These are phyloP conservation scores for Paecilomyces niveus DNA, from an alignment of 2,329 filamentous ascomycete genomes.

Conservation along the genomic window DNA sequence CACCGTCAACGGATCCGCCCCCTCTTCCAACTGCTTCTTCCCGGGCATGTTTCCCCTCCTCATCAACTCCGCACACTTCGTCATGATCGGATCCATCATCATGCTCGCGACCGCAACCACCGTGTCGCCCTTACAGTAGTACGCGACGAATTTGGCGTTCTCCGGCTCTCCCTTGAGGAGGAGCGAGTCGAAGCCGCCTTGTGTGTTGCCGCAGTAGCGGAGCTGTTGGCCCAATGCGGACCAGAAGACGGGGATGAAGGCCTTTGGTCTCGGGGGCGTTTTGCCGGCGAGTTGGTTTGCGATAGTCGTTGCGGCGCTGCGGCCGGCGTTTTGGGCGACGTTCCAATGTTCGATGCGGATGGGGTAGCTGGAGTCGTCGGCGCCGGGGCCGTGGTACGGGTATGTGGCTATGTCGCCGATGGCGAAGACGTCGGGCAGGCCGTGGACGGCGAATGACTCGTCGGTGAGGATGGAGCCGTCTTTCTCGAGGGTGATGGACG, in stretches of 20 bases:
- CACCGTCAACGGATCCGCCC: slow-evolving; percentile 35
- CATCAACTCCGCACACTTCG: slow-evolving; percentile 79
- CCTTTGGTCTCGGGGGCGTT: slow-evolving; percentile 49
- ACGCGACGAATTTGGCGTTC: slow-evolving; percentile 60
- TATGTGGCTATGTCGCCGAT: slow-evolving; percentile 93
- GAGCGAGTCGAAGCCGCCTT: slow-evolving; percentile 76
- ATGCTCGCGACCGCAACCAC: slow-evolving; percentile 88
- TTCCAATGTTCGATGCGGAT: slow-evolving; percentile 97
- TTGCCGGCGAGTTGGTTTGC: slow-evolving; percentile 38
- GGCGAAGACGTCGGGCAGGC: slow-evolving; percentile 73
- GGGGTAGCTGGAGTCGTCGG: slow-evolving; percentile 50
- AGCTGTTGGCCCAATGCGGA: slow-evolving; percentile 83
- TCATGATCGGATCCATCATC: slow-evolving; percentile 82
- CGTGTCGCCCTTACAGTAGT: slow-evolving; percentile 55
- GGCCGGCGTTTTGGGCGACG: slow-evolving; percentile 88
- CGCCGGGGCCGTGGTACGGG: slow-evolving; percentile 85
- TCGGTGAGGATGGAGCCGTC: slow-evolving; percentile 84
- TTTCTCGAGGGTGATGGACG: slow-evolving; percentile 60
- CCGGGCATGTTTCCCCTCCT: slow-evolving; percentile 69
- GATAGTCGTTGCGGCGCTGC: slow-evolving; percentile 71
- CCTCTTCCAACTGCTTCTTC: slow-evolving; percentile 66
- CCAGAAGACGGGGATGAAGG: slow-evolving; percentile 95
- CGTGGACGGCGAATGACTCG: slow-evolving; percentile 68
- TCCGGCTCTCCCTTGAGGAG: slow-evolving; percentile 70
- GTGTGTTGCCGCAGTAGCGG: slow-evolving; percentile 86